Conservation (phyloP, 1,139 yeast species). For the Pichia terricola region DNA sequence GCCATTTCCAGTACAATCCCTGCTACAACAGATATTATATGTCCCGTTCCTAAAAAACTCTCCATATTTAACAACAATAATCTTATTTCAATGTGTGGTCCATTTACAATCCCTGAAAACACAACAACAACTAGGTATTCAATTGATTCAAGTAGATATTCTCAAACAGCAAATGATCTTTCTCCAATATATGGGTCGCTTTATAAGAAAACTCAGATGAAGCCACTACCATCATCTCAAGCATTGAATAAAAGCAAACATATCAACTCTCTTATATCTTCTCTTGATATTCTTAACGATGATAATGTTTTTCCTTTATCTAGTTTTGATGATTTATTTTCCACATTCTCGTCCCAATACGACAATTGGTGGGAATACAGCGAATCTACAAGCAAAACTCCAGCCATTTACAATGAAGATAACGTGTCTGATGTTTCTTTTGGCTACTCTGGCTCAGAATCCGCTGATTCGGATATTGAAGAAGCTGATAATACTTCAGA, state of each 20-base stretch:
- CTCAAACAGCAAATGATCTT: neutral
- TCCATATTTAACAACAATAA: neutral
- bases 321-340: too few species aligned
- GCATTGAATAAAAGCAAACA: neutral
- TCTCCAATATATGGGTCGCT: neutral
- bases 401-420: neutral
- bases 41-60: too few species aligned
- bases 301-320: neutral
- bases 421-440: neutral
- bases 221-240: neutral
- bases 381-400: neutral
- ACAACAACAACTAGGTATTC: neutral
- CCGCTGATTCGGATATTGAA: neutral
- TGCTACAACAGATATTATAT: too few species aligned
- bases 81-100: constrained; percentile 15
- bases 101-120: constrained; percentile 14
- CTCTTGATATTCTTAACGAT: neutral
- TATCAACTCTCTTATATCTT: neutral
- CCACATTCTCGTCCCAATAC: too few species aligned
- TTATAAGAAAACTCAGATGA: neutral
- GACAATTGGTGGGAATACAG: too few species aligned
- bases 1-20: too few species aligned
- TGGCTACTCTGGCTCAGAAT: neutral
- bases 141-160: constrained; percentile 8
- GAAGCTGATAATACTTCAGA: too few species aligned